phyloP scores from a whole-genome alignment of 305 asterid species.

The Fraxinus sp. region DNA sequence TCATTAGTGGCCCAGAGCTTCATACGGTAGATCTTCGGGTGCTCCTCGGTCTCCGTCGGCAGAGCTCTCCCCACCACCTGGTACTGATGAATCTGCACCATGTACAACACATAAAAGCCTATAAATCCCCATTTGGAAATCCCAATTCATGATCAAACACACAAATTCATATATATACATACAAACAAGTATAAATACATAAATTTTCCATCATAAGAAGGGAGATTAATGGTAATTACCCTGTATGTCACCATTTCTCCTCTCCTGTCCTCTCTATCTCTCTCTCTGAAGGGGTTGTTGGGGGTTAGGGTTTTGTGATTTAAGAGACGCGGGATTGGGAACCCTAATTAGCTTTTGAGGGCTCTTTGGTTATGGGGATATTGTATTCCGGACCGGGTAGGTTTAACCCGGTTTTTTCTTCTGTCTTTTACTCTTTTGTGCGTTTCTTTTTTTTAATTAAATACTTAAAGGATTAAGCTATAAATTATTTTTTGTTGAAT shows the following conservation, averaged over 20 bases:
- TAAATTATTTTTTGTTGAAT: neutral
- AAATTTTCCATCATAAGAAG: neutral
- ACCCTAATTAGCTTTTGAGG: neutral
- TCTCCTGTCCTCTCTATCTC: conserved; percentile 10
- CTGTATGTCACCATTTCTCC: conserved; percentile 37
- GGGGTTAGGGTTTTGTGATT: neutral
- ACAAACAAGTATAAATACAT: neutral
- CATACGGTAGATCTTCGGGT: neutral
- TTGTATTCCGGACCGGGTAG: neutral
- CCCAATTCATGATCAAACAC: neutral
- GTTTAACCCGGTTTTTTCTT: neutral
- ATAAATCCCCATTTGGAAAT: neutral
- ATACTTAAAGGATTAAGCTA: neutral
- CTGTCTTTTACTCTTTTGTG: neutral
- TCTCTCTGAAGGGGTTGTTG: conserved; percentile 1
- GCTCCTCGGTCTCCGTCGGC: neutral
- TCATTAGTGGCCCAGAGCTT: neutral
- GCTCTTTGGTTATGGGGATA: neutral
- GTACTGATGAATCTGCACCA: neutral
- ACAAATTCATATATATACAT: neutral
- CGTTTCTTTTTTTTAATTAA: neutral
- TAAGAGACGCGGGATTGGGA: neutral
- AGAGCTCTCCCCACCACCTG: neutral
- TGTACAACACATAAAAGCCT: neutral
- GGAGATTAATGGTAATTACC: conserved; percentile 25